Evolutionary conservation across 805 yeast species (phyloP), one percentile per base, ranked within the genome.

Genomic region (Yamadazyma olivae): DNA sequence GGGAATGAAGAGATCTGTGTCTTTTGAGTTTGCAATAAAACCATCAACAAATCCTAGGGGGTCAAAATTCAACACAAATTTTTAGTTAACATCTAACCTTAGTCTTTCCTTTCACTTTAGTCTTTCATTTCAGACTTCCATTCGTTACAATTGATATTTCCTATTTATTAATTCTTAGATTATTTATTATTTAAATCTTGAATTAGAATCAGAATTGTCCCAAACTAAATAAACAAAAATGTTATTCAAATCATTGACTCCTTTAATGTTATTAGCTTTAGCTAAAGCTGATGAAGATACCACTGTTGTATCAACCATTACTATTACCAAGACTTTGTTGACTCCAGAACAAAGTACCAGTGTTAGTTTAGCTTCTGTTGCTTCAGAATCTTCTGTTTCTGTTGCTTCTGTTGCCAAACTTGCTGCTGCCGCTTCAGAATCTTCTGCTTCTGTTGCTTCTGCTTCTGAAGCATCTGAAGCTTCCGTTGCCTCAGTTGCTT

Each of bases 301-400:
- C 31, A 71, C 77, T 37, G 53, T 66, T 19, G 43, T 54, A 19
- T 50, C 67, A 36, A 73, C 77, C 19, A 47, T 73, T 40, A 72
- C 77, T 17, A 55, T 70, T 39, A 72, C 78, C 31, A 55, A 57
- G 35, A 73, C 78, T 19, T 34, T 70, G 30, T 61, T 69, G 49
- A 58, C 75, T 20, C 76, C 77, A 22, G 59, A 64, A 37, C 73
- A 73, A 51, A 61, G 70, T 34, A 51, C 52, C 3, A 60, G 66
- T 39, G 20, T 46, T 5, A 59, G 62, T 17, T 37, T 44, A 8
- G 51, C 43, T 18, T 43, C 48, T 24, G 39, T 46, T 15, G 49
- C 50, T 14, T 41, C 47, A 6, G 43, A 40, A 13, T 33, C 48
- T 26, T 36, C 30, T 19, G 49, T 36, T 14, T 38, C 51, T 13